Evolutionary conservation across 345 rosid species (phyloP).

Genomic region (Erucastrum elatum): DNA sequence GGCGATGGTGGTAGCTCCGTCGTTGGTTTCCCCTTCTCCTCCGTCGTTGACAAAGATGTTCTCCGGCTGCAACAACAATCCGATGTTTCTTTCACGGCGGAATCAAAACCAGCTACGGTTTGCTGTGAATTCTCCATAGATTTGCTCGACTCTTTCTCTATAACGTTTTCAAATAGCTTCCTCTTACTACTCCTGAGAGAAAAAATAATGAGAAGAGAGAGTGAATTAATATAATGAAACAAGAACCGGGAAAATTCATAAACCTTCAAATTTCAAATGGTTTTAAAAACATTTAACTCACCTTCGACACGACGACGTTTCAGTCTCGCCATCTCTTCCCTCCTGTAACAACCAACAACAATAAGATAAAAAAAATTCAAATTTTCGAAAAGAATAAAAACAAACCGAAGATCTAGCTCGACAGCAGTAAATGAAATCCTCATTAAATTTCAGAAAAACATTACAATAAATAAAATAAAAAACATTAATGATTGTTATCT

Average conservation of each 20-base stretch:
- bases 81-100: slow-evolving; percentile 21
- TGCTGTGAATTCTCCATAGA: slow-evolving; percentile 18
- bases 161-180: slow-evolving; percentile 42
- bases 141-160: slow-evolving; percentile 23
- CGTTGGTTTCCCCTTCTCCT: slow-evolving; percentile 26
- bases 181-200: slow-evolving; percentile 28
- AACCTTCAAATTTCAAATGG: background rate
- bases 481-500: background rate
- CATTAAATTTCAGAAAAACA: background rate
- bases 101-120: background rate
- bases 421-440: background rate
- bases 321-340: background rate
- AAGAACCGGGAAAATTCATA: slow-evolving; percentile 1
- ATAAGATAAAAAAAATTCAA: background rate
- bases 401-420: background rate
- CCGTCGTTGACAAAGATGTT: background rate
- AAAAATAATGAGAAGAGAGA: background rate
- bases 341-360: background rate
- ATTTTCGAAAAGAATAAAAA: background rate
- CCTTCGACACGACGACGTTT: background rate
- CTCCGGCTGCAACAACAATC: slow-evolving; percentile 47
- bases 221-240: background rate
- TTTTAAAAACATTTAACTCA: background rate
- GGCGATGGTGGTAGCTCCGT: slow-evolving; percentile 38
- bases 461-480: background rate